Percentiles rank a stretch among this genome's conserved stretches.
phyloP scores from a whole-genome alignment of 192 early-diverging fungal genomes.

The Jimgerdemannia lactiflua region DNA sequence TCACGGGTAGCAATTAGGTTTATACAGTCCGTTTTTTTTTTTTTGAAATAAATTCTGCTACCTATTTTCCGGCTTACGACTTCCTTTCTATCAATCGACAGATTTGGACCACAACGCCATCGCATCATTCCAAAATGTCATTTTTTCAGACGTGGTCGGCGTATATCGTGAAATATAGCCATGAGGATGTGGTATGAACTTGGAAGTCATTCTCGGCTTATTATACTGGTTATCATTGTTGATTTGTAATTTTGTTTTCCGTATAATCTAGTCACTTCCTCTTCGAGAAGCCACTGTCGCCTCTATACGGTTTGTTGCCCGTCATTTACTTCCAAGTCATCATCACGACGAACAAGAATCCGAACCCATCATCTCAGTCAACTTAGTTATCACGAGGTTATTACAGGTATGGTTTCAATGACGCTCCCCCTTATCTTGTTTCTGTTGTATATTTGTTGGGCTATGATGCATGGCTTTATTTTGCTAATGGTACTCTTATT shows the following conservation, averaged over 20 bases:
- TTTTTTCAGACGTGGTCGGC: conserved; percentile 40
- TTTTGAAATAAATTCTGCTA: background rate
- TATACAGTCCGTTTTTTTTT: background rate
- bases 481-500: background rate
- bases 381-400: conserved; percentile 1
- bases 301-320: conserved; percentile 32
- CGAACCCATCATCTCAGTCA: background rate
- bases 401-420: conserved; percentile 42
- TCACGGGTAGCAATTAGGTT: too few species aligned
- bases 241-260: background rate
- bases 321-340: conserved; percentile 25
- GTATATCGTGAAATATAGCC: conserved; percentile 35
- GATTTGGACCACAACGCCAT: background rate
- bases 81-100: conserved; percentile 10
- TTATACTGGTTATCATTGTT: background rate
- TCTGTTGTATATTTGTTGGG: too few species aligned
- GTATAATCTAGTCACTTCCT: conserved; percentile 40
- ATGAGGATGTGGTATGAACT: conserved; percentile 38
- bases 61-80: too few species aligned
- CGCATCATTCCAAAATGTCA: background rate
- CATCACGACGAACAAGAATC: conserved; percentile 4
- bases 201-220: background rate
- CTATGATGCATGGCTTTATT: too few species aligned
- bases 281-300: conserved; percentile 49
- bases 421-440: conserved; percentile 47